phyloP scores from a whole-genome alignment of 1,284 basidiomycete genomes.

The Baeospora myosura region DNA sequence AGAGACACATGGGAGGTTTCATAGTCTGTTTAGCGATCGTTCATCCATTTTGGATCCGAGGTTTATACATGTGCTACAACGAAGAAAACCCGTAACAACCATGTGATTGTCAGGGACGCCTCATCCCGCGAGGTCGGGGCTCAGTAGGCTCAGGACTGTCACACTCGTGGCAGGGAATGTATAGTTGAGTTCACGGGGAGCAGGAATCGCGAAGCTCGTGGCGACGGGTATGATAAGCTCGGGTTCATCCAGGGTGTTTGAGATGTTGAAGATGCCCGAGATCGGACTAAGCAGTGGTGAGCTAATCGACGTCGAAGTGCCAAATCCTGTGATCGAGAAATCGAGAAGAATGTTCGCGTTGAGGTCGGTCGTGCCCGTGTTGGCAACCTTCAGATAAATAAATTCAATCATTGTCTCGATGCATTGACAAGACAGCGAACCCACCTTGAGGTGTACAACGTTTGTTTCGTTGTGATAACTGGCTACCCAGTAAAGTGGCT shows the following conservation, averaged over 20 bases:
- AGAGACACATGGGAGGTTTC: background rate
- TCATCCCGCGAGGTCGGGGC: background rate
- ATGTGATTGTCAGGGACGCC: background rate
- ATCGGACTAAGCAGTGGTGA: conserved; percentile 23
- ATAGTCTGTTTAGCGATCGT: too few species aligned
- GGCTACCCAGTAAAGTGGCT: conserved; percentile 28
- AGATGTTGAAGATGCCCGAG: conserved; percentile 23
- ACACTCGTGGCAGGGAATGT: conserved; percentile 28
- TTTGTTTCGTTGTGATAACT: conserved; percentile 26
- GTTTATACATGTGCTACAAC: background rate
- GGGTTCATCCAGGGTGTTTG: conserved; percentile 26
- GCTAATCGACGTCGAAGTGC: conserved; percentile 20
- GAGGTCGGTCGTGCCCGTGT: conserved; percentile 23
- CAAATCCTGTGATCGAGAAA: conserved; percentile 21
- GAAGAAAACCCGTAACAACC: background rate
- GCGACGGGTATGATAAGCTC: conserved; percentile 23
- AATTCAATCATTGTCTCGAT: background rate
- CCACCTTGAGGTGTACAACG: conserved; percentile 27
- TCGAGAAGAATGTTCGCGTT: conserved; percentile 26
- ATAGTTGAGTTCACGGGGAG: conserved; percentile 24
- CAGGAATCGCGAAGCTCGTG: conserved; percentile 21
- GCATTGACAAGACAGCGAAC: background rate
- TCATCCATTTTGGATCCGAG: background rate
- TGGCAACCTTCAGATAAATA: conserved; percentile 20
- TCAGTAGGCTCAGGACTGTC: conserved; percentile 17